Base-by-base conservation (phyloP, 2,329 filamentous ascomycete species). In the Pochonia chlamydosporia region DNA sequence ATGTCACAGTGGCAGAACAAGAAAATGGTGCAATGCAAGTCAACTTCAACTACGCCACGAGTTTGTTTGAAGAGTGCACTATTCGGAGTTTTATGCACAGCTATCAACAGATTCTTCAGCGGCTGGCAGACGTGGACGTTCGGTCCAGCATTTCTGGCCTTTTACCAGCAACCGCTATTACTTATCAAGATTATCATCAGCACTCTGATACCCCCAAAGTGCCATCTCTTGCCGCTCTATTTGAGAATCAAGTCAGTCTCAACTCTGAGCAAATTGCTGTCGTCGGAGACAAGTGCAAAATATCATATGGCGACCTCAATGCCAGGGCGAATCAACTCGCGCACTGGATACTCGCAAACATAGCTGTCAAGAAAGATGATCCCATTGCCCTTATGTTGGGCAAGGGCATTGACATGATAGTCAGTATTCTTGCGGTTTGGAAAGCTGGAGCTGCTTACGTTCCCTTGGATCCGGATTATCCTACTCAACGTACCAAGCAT, bases 361-460 rank as follows among this genome's bases (percentile, higher is more conserved):
- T 13, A 31, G 40, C 25, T 9, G 20, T 43, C 3, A 11, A 16
- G 18, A 14, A 18, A 5, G 43, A 33, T 11, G 20, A 39, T 23
- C n/a, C n/a, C 24, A 25, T 45, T 11, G 43, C 43, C 2, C 23
- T 45, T n/a, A 37, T 37, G 23, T 25, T 39, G 5, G 33, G 30
- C 43, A 37, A 39, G 21, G 21, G 33, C 33, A 39, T 37, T 11
- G 31, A 23, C 10, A 45, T 39, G 43, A 20, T 39, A 9, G n/a
- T 39, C 4, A 18, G 31, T 11, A 30, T 45, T 11, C 24, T 45
- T 23, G 43, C 43, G 7, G 33, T 45, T 13, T 37, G 31, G 43
- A 45, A 39, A 30, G 43, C 43, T 9, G 43, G 43, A 9, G 43
- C 33, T 20, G 16, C 43, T 8, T 45, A 37, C 16, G 31, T 37